Evolutionary conservation across 1,139 yeast genomes (phyloP).

Genomic region (Candida anutae): DNA sequence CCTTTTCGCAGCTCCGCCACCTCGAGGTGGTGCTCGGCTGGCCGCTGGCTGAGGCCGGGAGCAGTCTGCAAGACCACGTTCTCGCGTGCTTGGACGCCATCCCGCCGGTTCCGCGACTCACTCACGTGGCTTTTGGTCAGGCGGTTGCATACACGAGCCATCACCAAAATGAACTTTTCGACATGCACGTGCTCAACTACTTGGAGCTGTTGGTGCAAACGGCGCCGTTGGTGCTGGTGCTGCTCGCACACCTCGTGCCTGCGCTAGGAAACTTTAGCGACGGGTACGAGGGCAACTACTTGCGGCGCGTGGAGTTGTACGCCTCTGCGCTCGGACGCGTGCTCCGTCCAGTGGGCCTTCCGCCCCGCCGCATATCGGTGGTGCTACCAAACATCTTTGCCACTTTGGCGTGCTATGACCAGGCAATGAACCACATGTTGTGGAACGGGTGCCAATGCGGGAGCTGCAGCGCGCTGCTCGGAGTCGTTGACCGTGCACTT

Average conservation of each 20-base stretch:
- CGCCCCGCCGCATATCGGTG: no score
- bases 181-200: conserved; percentile 39
- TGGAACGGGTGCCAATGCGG: conserved; percentile 73
- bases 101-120: conserved; percentile 14
- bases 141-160: conserved; percentile 39
- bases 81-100: conserved; percentile 6
- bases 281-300: conserved; percentile 67
- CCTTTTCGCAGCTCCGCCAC: conserved; percentile 5
- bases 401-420: conserved; percentile 59
- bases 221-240: not conserved
- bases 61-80: conserved; percentile 1
- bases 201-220: conserved; percentile 18
- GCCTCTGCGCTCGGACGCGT: conserved; percentile 41
- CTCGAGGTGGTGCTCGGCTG: conserved; percentile 21
- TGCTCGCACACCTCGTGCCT: conserved; percentile 49
- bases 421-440: conserved; percentile 54
- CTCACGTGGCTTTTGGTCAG: conserved; percentile 41
- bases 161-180: conserved; percentile 48
- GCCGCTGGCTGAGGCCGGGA: not conserved
- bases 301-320: conserved; percentile 47
- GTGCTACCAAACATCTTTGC: conserved; percentile 53
- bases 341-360: conserved; percentile 24
- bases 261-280: conserved; percentile 26
- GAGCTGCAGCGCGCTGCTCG: conserved; percentile 43
- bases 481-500: conserved; percentile 47